Evolutionary conservation across 495 filamentous ascomycete genomes (phyloP), one percentile per base, ranked within the genome.

Genomic region (Penicillium steckii): DNA sequence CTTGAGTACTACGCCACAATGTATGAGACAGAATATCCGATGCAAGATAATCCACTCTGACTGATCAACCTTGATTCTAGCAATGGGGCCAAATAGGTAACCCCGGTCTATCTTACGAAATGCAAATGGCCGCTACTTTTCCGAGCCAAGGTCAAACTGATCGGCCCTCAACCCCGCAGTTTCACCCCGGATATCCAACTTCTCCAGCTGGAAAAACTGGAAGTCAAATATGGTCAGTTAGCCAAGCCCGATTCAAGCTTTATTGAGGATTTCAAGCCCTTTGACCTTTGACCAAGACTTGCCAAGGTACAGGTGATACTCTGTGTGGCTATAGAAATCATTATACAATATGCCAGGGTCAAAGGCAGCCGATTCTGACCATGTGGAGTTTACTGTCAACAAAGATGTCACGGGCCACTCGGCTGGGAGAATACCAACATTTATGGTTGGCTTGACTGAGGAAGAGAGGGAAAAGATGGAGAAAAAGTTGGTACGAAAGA

Each of bases 401-500:
- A 50, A 56, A 15, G 35, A 51, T 37, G 48, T 25, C 9, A 33
- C 33, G 8, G 44, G 25, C 23, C 30, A 27, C 4, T 3, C 50
- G 19, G 29, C 44, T 12, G 47, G 37, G n/a, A 23, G 44, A 21
- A 56, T 56, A 43, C 53, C 53, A 22, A 21, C 17, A 30, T 51
- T 45, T 22, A 26, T 56, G 25, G 42, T 42, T 13, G 41, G n/a
- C 21, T 9, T 41, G 38, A 41, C 38, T 5, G 18, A 41, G 4
- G 56, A 55, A n/a, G 52, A 59, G 24, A 48, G 48, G 13, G 26
- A 45, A 3, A 3, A 45, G 2, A 44, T 49, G 43, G 50, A 53
- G 43, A 59, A 54, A 26, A 53, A 46, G 25, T 35, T 59, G 35
- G 56, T 59, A 17, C 40, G 50, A 5, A 59, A 54, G 23, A 43